Evolutionary conservation across 176 grass and related monocot genomes (phyloP), one percentile per base, ranked within the genome.

Genomic region (Echinochloa phyllopogon): DNA sequence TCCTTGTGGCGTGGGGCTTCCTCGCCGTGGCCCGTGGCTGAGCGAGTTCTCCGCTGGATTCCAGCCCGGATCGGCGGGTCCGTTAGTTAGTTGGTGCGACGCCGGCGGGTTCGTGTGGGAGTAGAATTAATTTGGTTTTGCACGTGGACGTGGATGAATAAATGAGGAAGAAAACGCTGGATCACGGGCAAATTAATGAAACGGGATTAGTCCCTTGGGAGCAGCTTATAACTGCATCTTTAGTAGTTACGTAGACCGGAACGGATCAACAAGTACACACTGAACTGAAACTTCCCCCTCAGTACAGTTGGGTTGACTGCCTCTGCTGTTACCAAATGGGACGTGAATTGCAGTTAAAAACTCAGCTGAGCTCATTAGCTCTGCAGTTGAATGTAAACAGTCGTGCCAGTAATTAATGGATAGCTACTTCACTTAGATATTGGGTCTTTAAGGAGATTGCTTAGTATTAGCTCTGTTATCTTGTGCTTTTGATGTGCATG

Each of bases 401-500:
- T 47, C 9, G 5, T 27, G 4, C 57, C 10, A 51, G 48, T 29
- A 38, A 73, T 65, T 74, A 64, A 17, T 39, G 36, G 40, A 45
- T 47, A 25, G 14, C 15, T 4, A 4, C 27, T 49, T 59, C 43
- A 29, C 37, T 69, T 69, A 43, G 45, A 55, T 89, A 38, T 76
- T 43, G 14, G 44, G 69, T 71, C 24, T 16, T 69, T 29, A 9
- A 36, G 11, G 61, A 18, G 6, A 29, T 13, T 49, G 15, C 59
- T 53, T 74, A 3, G 20, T 83, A 10, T 61, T 77, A 38, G 11
- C 55, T 47, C 20, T n/a, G 13, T 51, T 15, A 85, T 33, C 72
- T 82, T 37, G 18, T 66, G 24, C n/a, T 87, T 72, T 78, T 59
- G 0, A 74, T 78, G 47, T 50, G 78, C 72, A 39, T 21, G 40